Percentiles rank a stretch among this genome's conserved stretches.
Conservation (phyloP, 179 eudicot genomes). For the Spinacia oleracea region DNA sequence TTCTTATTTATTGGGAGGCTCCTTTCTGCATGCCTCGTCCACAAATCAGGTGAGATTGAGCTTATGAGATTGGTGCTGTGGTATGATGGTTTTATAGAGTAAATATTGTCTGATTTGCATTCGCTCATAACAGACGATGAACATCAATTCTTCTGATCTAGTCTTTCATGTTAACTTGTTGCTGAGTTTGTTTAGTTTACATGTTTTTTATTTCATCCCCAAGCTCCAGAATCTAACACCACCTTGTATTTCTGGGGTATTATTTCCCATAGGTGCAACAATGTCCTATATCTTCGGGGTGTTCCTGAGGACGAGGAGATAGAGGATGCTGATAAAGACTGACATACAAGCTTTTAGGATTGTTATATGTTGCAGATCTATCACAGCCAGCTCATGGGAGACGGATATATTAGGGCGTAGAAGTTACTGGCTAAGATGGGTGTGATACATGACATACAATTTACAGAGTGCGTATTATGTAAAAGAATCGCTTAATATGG, state of each 20-base stretch:
- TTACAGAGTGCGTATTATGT: background rate
- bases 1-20: no score
- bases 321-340: constrained; percentile 65
- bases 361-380: background rate
- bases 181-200: no score
- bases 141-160: no score
- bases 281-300: constrained; percentile 86
- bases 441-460: background rate
- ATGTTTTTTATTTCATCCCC: background rate
- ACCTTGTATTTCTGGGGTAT: background rate
- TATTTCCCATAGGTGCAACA: constrained; percentile 60
- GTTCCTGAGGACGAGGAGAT: constrained; percentile 91
- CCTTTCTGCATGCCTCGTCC: no score
- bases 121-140: no score
- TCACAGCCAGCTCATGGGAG: background rate
- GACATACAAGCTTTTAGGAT: background rate
- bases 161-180: no score
- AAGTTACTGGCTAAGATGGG: background rate
- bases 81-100: background rate
- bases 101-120: background rate
- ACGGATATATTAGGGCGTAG: background rate
- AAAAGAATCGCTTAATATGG: background rate
- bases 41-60: no score
- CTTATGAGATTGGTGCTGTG: background rate
- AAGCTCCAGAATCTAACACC: background rate